Base-by-base conservation (phyloP, 345 rosid genomes). In the Sapria himalayana region DNA sequence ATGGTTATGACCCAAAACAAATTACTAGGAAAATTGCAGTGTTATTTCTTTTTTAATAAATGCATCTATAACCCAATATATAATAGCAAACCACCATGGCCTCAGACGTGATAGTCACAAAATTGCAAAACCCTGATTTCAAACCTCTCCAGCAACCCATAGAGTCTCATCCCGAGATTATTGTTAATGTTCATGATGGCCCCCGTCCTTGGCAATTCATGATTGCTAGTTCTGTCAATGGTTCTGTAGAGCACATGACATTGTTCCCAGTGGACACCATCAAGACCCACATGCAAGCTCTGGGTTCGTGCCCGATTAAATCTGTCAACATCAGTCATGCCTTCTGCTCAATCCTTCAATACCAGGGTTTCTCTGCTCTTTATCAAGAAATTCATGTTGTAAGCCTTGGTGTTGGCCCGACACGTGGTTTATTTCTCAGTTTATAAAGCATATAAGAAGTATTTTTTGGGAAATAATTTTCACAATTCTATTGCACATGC, bases 371-470 rank as follows among this genome's bases (percentile, higher is more conserved):
- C 3, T 23, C 68, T 2, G 86, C 71, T 22, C 59, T 91, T 16
- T 91, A 91, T 59, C 72, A 93, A 1, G 99, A 95, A 22, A 84
- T 84, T 14, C 82, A 76, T 34, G 99, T 95, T 33, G 80, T 91
- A 95, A 95, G 81, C 2, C 71, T 91, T 5, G 99, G 99, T 2
- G 99, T 95, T 2, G 99, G 99, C n/a, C 99, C 99, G 0, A 95
- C 99, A 91, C 48, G 99, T 95, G 15, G 92, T 84, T 9, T 85
- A 91, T 24, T 91, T 91, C 64, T 84, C 95, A 1, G 62, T 91
- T 1, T 91, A 91, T 24, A 95, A 91, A 58, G 46, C 46, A 7
- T 80, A 74, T 4, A 91, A 91, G 70, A 69, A 68, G 61, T 63
- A 27, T 37, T 60, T 91, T 14, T 84, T 95, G 22, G 57, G 67